Base-by-base conservation (phyloP, 768 basidiomycete species). In the Pleurotus tuoliensis region DNA sequence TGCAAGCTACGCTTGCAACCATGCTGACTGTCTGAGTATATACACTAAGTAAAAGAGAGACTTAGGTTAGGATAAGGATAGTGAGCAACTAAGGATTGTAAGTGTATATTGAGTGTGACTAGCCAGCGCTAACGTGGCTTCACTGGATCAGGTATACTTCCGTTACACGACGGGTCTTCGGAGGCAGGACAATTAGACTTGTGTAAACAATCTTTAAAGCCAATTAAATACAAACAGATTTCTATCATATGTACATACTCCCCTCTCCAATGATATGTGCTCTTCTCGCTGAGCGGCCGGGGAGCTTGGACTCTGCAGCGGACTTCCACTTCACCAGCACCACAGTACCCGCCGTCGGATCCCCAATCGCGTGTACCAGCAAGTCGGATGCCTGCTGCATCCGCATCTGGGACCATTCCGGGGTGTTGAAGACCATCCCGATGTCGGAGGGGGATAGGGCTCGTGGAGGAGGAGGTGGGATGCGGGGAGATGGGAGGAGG, bases 401-500 rank as follows among this genome's bases (percentile, higher is more conserved):
- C 3, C 60, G 63, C 5, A 59, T 58, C 27, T 69, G 56, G 24
- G 71, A 49, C 80, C 79, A 81, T 15, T 71, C 66, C 27, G 65
- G 64, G 2, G 58, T 39, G 54, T 73, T 70, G 4, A 69, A 64
- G n/a, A 74, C 60, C n/a, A 59, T 64, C 5, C 68, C 64, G 53
- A 72, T 63, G 40, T 73, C 68, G 44, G 70, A 69, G 0, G 66
- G 64, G 7, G 65, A 63, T 39, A 83, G 66, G 3, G 61, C 60
- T 20, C 69, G 71, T 0, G 83, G 82, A 6, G 75, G 66, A 4
- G 78, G 70, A 4, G 67, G 66, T 4, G 74, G 67, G 20, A 78
- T 73, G 52, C 73, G 76, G 1, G 76, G 67, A 3, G 76, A 76
- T 11, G 84, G 82, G 4, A 84, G 66, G 27, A 85, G 75, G 20